Evolutionary conservation across 495 filamentous ascomycete species (phyloP).

Genomic region (Pyrenopolyporus hunteri): DNA sequence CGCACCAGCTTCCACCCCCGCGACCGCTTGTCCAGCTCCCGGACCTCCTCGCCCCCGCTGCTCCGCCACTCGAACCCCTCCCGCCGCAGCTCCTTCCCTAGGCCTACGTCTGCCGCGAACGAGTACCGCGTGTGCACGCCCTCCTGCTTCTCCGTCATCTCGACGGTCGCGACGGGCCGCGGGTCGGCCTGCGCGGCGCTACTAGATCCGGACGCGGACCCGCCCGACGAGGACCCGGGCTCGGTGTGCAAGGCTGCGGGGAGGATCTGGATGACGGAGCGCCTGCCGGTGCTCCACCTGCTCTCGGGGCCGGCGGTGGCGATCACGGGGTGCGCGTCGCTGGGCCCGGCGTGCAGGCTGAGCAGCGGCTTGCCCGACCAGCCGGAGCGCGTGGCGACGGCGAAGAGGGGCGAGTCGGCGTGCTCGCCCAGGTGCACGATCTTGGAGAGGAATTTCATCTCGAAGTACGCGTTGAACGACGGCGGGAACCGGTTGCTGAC

Average conservation of each 20-base stretch:
- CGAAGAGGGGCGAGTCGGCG: conserved; percentile 30
- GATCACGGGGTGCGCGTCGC: conserved; percentile 25
- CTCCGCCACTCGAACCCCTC: conserved; percentile 43
- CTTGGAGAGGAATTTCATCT: conserved; percentile 5
- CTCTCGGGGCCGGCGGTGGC: conserved; percentile 27
- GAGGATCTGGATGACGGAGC: conserved; percentile 17
- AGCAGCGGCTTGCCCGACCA: conserved; percentile 29
- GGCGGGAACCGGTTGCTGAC: conserved; percentile 28
- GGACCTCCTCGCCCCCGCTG: conserved; percentile 35
- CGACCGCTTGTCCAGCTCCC: conserved; percentile 19
- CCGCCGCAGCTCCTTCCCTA: conserved; percentile 27
- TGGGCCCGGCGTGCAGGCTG: conserved; percentile 34
- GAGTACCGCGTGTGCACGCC: conserved; percentile 4
- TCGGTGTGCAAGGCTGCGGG: not conserved
- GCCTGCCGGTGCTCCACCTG: conserved; percentile 14
- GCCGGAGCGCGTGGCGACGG: conserved; percentile 18
- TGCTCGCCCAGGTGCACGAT: conserved; percentile 33
- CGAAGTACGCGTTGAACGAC: conserved; percentile 34
- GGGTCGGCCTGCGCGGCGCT: no score
- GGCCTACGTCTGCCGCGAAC: conserved; percentile 32
- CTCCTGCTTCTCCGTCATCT: conserved; percentile 5
- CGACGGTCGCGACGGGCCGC: not conserved
- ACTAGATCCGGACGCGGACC: not conserved
- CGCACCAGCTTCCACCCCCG: conserved; percentile 42
- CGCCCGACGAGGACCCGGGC: not conserved